Evolutionary conservation across 495 filamentous ascomycete species (phyloP).

Genomic region (Xylona heveae): DNA sequence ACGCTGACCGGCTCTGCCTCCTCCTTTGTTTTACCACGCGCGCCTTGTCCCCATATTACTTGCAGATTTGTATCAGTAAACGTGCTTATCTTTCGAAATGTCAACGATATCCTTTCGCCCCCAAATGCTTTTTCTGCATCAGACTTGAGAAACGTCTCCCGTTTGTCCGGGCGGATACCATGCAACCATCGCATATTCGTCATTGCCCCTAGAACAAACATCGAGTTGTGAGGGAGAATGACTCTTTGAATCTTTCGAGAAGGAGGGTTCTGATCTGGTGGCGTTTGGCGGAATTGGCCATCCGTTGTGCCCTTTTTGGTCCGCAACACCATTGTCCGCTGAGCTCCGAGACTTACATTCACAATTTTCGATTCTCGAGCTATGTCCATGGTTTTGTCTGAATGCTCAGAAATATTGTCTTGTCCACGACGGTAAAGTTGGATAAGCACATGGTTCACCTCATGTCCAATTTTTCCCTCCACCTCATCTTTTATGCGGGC

Average conservation of each 20-base stretch:
- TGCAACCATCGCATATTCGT: conserved; percentile 85
- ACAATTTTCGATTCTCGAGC: conserved; percentile 60
- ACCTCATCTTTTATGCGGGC: conserved; percentile 40
- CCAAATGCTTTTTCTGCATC: conserved; percentile 45
- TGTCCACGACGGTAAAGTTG: conserved; percentile 78
- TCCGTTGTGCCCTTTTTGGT: conserved; percentile 40
- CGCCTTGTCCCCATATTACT: conserved; percentile 84
- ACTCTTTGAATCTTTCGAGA: conserved; percentile 39
- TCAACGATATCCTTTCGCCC: conserved; percentile 75
- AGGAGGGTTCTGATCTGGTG: conserved; percentile 7
- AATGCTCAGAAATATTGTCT: conserved; percentile 95
- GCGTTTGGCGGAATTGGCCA: conserved; percentile 2
- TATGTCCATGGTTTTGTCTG: conserved; percentile 92
- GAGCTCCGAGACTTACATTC: conserved; percentile 81
- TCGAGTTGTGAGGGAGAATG: conserved; percentile 66
- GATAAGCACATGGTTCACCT: conserved; percentile 81
- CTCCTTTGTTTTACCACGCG: conserved; percentile 37
- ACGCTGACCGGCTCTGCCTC: conserved; percentile 42
- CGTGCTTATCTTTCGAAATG: conserved; percentile 79
- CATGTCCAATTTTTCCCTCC: conserved; percentile 37
- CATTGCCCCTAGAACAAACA: conserved; percentile 59
- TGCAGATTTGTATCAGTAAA: conserved; percentile 40
- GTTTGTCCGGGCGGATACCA: conserved; percentile 71
- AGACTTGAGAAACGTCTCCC: conserved; percentile 38
- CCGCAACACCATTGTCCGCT: conserved; percentile 76